Evolutionary conservation across 768 basidiomycete species (phyloP), one percentile per base, ranked within the genome.

Genomic region (Rubroboletus satanas): DNA sequence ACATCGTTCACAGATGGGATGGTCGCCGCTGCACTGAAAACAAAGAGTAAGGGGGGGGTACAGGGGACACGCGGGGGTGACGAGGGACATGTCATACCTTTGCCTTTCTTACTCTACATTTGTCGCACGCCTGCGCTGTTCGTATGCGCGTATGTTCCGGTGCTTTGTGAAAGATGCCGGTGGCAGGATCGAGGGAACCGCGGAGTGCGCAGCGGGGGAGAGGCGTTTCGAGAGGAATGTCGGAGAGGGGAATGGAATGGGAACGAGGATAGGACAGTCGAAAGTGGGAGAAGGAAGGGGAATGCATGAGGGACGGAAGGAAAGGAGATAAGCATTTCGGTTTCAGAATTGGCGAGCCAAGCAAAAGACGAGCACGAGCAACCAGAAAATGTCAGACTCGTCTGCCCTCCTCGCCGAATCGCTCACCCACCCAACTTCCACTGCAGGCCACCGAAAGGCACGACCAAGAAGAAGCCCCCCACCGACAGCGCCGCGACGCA

Each of bases 91-190:
- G 23, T 46, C 14, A 18, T 46, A 88, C 87, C 78, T 90, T 90
- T 31, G 85, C 87, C 67, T 89, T 90, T 47, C 87, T 72, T 1
- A 75, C 76, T 14, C 88, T 79, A 66, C 88, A 89, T 65, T 85
- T 85, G 62, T 88, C 83, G 69, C 87, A 90, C 4, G 87, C 87
- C 62, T 88, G 87, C 0, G 83, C 82, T 0, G 88, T 89, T 47
- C 87, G 79, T 31, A 86, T 70, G 0, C 86, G 78, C 1, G 84
- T 79, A 53, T 84, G 83, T 59, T 87, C 84, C 1, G 82, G 78
- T 0, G 82, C 79, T 15, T 77, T 79, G 66, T 85, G 84, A 62
- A 85, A 86, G 41, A 85, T 79, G n/a, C 83, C 83, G 0, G 85
- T 87, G 3, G 75, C 59, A 1, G 82, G 82, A 66, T 88, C 83